A percentile compares a stretch with the other conserved stretches of the same genome.
These are phyloP conservation scores for Magnaporthales sp. DNA, from an alignment of 2,329 filamentous ascomycete genomes.

Conservation along the genomic window DNA sequence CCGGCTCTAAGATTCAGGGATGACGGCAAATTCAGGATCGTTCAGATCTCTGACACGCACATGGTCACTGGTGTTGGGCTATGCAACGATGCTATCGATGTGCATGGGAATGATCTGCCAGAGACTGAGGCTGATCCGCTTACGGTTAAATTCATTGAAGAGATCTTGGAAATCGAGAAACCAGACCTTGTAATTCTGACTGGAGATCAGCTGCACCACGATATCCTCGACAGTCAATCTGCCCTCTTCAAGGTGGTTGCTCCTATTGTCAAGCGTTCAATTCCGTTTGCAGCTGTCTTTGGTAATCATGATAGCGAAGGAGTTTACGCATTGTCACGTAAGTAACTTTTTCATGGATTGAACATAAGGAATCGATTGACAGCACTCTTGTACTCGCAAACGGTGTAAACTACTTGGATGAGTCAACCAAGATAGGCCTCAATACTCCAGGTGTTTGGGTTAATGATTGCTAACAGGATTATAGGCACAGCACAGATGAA, in stretches of 20 bases:
- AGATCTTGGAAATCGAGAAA: slow-evolving; percentile 59
- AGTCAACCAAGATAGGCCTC: too few relatives aligned
- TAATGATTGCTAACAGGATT: slow-evolving; percentile 18
- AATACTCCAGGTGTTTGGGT: too few relatives aligned
- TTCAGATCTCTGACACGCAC: slow-evolving; percentile 48
- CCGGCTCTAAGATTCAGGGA: slow-evolving; percentile 45
- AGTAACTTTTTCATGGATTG: slow-evolving; percentile 13
- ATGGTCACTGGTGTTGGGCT: slow-evolving; percentile 21
- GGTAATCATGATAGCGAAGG: slow-evolving; percentile 69
- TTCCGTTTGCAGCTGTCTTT: slow-evolving; percentile 63
- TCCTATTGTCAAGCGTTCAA: slow-evolving; percentile 54
- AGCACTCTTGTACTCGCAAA: too few relatives aligned
- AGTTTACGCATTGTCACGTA: slow-evolving; percentile 25
- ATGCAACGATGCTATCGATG: slow-evolving; percentile 23
- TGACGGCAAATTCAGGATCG: slow-evolving; percentile 64
- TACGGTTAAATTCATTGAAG: slow-evolving; percentile 58
- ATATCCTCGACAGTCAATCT: slow-evolving; percentile 22
- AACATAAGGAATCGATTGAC: too few relatives aligned
- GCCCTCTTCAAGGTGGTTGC: slow-evolving; percentile 53
- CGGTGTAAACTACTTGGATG: too few relatives aligned
- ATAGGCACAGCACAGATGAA: slow-evolving; percentile 20
- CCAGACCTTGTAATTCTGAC: slow-evolving; percentile 63
- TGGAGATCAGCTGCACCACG: slow-evolving; percentile 52
- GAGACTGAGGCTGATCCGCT: slow-evolving; percentile 58
- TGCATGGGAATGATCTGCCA: slow-evolving; percentile 20